Evolutionary conservation across 345 rosid species (phyloP).

Genomic region (Bruguiera sexangula): DNA sequence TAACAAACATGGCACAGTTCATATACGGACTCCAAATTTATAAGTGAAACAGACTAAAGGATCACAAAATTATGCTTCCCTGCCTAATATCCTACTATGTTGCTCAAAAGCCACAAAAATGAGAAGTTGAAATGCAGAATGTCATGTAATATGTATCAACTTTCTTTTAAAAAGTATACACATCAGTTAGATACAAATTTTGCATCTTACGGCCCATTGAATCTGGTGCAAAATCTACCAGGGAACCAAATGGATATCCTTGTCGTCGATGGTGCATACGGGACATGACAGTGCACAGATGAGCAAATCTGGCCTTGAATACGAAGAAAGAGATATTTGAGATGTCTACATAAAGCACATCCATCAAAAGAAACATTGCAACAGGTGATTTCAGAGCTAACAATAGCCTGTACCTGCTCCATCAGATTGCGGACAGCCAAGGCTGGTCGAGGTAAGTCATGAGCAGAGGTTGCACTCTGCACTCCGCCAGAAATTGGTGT

Average conservation of each 20-base stretch:
- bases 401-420: constrained; percentile 66
- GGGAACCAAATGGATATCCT: constrained; percentile 95
- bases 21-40: not conserved
- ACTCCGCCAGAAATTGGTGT: constrained; percentile 99
- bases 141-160: not conserved
- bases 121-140: not conserved
- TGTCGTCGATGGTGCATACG: constrained; percentile 94
- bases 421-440: constrained; percentile 94
- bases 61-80: not conserved
- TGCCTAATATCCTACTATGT: not conserved
- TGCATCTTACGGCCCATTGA: constrained; percentile 73
- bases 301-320: constrained; percentile 93
- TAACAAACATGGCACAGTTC: not conserved
- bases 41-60: constrained; percentile 1
- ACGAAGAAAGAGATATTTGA: constrained; percentile 15
- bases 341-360: not conserved
- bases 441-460: constrained; percentile 89
- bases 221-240: constrained; percentile 97
- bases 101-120: not conserved
- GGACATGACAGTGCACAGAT: constrained; percentile 95
- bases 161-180: not conserved
- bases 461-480: constrained; percentile 95
- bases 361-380: not conserved
- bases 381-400: constrained; percentile 11
- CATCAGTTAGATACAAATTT: not conserved